Percentiles rank a stretch among this genome's conserved stretches.
phyloP scores from a whole-genome alignment of 2,329 filamentous ascomycete species.

The Colletotrichum eremochloae region DNA sequence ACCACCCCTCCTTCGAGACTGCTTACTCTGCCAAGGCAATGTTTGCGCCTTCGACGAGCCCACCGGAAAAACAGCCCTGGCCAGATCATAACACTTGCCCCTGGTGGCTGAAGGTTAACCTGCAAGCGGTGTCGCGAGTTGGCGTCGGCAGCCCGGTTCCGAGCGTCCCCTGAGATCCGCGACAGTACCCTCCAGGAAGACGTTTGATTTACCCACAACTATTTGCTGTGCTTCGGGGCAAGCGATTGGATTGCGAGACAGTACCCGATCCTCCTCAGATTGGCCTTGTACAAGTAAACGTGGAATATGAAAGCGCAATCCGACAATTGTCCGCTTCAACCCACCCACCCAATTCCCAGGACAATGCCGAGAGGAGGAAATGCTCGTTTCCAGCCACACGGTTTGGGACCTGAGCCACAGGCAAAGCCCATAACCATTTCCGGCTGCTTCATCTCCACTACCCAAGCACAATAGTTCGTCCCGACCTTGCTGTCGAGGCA shows the following conservation, averaged over 20 bases:
- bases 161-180: constrained; percentile 42
- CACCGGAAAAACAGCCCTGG: constrained; percentile 21
- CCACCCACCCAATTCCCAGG: not conserved
- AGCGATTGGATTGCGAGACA: not conserved
- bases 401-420: not conserved
- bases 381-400: constrained; percentile 1
- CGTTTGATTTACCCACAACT: constrained; percentile 37
- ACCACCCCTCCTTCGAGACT: no score
- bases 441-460: constrained; percentile 32
- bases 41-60: constrained; percentile 5
- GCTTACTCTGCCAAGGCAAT: no score
- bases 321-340: constrained; percentile 7
- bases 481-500: constrained; percentile 20
- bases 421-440: constrained; percentile 19
- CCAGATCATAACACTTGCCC: constrained; percentile 28
- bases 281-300: constrained; percentile 3
- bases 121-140: constrained; percentile 32
- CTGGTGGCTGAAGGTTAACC: constrained; percentile 24
- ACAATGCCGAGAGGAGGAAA: constrained; percentile 14
- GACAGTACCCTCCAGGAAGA: constrained; percentile 28
- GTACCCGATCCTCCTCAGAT: constrained; percentile 18
- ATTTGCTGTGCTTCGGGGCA: constrained; percentile 9
- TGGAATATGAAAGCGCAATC: not conserved
- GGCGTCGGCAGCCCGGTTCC: constrained; percentile 30
- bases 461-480: constrained; percentile 41